These are phyloP conservation scores for Fraxinus floribunda DNA, from an alignment of 305 asterid genomes.

Conservation along the genomic window DNA sequence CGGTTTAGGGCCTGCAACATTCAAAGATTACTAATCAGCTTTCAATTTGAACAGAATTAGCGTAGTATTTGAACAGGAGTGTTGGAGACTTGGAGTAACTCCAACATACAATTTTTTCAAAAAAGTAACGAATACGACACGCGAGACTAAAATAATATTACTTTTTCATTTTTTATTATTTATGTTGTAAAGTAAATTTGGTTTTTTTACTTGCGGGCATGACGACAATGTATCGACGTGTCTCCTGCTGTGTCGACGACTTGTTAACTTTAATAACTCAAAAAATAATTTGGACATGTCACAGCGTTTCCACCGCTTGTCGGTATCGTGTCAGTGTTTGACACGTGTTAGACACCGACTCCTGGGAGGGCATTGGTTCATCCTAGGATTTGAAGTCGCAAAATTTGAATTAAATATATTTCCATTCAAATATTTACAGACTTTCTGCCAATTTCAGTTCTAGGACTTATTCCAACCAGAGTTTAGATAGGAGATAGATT, in stretches of 20 bases:
- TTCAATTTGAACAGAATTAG: background rate
- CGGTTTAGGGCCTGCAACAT: constrained; percentile 61
- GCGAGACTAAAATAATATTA: no score
- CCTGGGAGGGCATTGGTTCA: background rate
- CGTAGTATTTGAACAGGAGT: background rate
- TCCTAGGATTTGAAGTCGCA: background rate
- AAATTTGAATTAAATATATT: background rate
- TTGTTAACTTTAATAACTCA: background rate
- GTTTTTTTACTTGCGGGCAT: no score
- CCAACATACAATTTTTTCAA: no score
- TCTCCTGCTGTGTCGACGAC: background rate
- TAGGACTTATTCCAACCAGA: background rate
- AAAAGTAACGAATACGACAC: no score
- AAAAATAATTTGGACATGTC: background rate
- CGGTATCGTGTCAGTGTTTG: background rate
- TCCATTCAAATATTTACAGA: background rate
- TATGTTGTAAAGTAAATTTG: background rate
- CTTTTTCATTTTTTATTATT: no score
- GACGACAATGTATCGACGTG: background rate
- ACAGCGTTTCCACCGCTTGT: background rate
- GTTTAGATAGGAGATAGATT: background rate
- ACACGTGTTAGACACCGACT: background rate
- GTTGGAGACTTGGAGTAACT: no score
- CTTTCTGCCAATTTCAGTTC: background rate
- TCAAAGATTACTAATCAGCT: background rate